Evolutionary conservation across 352 stramenopile species (phyloP).

Genomic region (Globisporangium heterothallicum): DNA sequence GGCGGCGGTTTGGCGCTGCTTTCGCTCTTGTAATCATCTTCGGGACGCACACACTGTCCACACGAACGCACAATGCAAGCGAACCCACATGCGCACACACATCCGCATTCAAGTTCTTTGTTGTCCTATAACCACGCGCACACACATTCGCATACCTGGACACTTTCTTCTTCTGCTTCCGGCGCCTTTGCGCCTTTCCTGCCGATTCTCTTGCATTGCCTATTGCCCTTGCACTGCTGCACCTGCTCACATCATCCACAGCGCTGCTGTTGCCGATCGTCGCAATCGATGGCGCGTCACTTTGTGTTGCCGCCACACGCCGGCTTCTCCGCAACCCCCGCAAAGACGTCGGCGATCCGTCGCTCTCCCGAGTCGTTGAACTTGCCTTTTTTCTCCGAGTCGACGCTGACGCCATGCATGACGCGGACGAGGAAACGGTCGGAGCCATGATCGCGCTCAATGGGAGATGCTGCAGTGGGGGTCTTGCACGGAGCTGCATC

Average conservation of each 20-base stretch:
- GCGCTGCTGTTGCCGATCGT: neutral
- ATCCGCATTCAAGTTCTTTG: too few species aligned
- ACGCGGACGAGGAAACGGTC: neutral
- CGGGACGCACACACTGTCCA: constrained; percentile 7
- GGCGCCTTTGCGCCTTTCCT: neutral
- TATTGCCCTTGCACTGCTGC: too few species aligned
- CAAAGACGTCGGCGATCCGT: neutral
- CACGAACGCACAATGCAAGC: neutral
- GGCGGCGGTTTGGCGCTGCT: constrained; percentile 1
- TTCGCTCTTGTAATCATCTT: constrained; percentile 3
- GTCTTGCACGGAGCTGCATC: neutral
- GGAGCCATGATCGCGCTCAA: neutral
- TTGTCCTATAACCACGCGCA: neutral
- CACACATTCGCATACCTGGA: neutral
- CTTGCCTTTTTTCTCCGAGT: neutral
- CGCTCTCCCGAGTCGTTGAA: neutral
- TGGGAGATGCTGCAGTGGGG: neutral
- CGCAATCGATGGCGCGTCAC: neutral
- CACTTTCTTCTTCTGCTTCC: neutral
- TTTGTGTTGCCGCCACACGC: neutral
- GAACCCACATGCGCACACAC: neutral
- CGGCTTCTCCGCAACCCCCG: neutral
- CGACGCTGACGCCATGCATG: neutral
- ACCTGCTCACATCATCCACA: too few species aligned
- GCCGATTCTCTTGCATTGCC: too few species aligned